phyloP scores from a whole-genome alignment of 768 basidiomycete genomes.

The Boletus sp. region DNA sequence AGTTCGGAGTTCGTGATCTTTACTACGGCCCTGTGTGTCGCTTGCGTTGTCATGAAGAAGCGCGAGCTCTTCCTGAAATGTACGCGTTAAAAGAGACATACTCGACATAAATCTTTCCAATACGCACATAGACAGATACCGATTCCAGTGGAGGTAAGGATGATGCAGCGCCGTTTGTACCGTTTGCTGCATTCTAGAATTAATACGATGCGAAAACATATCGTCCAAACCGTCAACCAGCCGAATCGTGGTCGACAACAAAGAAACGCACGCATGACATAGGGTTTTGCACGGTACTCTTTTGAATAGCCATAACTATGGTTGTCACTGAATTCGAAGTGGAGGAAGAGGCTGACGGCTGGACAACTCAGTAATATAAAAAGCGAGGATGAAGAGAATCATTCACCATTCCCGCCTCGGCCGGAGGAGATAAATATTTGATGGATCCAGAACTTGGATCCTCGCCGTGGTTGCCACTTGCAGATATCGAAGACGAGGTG shows the following conservation, averaged over 20 bases:
- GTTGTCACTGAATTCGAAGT: neutral
- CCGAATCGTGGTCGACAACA: neutral
- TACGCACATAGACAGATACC: slow-evolving; percentile 22
- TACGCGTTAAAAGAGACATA: neutral
- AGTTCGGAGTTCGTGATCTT: slow-evolving; percentile 36
- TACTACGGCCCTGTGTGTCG: slow-evolving; percentile 23
- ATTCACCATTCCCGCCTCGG: slow-evolving; percentile 15
- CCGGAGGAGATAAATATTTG: slow-evolving; percentile 5
- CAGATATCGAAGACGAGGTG: slow-evolving; percentile 11
- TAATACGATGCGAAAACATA: neutral
- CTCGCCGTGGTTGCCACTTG: neutral
- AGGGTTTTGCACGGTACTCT: neutral
- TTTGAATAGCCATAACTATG: slow-evolving; percentile 17
- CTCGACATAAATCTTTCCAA: neutral
- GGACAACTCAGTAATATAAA: slow-evolving; percentile 10
- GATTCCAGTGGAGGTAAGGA: slow-evolving; percentile 6
- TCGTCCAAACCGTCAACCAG: neutral
- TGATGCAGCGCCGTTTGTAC: neutral
- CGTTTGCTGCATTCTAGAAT: slow-evolving; percentile 9
- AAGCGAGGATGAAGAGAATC: slow-evolving; percentile 1
- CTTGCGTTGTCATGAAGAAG: slow-evolving; percentile 27
- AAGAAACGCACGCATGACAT: slow-evolving; percentile 7
- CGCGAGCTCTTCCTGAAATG: slow-evolving; percentile 29
- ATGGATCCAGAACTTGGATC: slow-evolving; percentile 7
- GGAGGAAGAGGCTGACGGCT: slow-evolving; percentile 8